Percentiles rank a stretch among this genome's conserved stretches.
Conservation (phyloP, 371 early-diverging fungal genomes). For the Quaeritorhiza haematococci region DNA sequence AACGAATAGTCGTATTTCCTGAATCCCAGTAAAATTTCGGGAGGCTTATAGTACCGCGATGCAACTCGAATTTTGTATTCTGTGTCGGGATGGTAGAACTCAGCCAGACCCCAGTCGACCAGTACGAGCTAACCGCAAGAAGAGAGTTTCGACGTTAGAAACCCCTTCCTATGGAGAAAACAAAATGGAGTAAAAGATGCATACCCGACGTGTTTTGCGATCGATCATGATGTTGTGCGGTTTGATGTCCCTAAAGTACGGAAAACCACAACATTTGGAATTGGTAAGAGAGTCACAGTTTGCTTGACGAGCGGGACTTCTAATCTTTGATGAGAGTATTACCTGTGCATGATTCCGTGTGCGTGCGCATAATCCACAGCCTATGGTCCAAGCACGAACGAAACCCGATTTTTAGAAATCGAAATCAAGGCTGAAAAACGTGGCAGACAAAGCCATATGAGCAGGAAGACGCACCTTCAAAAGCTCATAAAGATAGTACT, state of each 20-base stretch:
- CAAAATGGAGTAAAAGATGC: not conserved
- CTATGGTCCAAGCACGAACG: conserved; percentile 25
- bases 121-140: conserved; percentile 67
- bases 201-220: conserved; percentile 77
- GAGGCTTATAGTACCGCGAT: conserved; percentile 98
- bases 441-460: not conserved
- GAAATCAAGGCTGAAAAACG: conserved; percentile 1
- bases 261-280: conserved; percentile 18
- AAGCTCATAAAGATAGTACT: conserved; percentile 94
- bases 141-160: conserved; percentile 1
- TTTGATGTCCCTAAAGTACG: not conserved
- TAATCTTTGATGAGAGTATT: too few species aligned
- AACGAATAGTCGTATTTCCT: conserved; percentile 98
- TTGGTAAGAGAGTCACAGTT: conserved; percentile 99
- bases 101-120: conserved; percentile 99
- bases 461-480: conserved; percentile 63
- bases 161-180: conserved; percentile 18
- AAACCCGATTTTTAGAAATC: not conserved
- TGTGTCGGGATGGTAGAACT: conserved; percentile 97
- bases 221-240: conserved; percentile 98
- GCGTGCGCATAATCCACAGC: conserved; percentile 98
- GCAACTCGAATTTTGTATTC: conserved; percentile 99
- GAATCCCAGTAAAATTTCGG: conserved; percentile 98
- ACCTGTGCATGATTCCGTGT: conserved; percentile 99
- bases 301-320: too few species aligned